Conservation (phyloP, 2,329 filamentous ascomycete genomes). For the Drechmeria coniospora region DNA sequence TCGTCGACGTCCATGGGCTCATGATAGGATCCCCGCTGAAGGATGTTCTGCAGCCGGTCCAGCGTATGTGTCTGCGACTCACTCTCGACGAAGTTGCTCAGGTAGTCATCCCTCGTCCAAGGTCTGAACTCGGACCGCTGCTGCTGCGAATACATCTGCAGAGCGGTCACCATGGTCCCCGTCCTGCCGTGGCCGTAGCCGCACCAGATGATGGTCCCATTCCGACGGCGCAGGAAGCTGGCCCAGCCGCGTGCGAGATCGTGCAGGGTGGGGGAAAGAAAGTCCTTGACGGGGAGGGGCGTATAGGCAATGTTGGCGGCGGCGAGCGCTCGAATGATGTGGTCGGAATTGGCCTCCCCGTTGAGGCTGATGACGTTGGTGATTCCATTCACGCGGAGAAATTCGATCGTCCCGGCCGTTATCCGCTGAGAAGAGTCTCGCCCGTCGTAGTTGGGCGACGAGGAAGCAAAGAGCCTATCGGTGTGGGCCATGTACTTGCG, state of each 20-base stretch:
- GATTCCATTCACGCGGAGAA: slow-evolving; percentile 1
- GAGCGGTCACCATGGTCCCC: slow-evolving; percentile 2
- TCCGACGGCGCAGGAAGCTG: not conserved
- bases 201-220: slow-evolving; percentile 4
- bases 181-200: slow-evolving; percentile 5
- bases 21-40: no score
- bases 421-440: not conserved
- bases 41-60: no score
- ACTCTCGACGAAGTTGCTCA: not conserved
- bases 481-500: no score
- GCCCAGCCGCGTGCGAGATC: not conserved
- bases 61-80: no score
- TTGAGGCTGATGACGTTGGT: slow-evolving; percentile 2
- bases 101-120: not conserved
- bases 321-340: not conserved
- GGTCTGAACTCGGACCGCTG: not conserved
- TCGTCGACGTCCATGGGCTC: no score
- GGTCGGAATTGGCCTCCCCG: not conserved
- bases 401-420: not conserved
- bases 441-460: slow-evolving; percentile 1
- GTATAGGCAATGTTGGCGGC: slow-evolving; percentile 1
- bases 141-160: slow-evolving; percentile 2
- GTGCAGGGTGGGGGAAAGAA: not conserved
- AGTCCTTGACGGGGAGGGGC: slow-evolving; percentile 1
- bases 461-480: no score